phyloP scores from a whole-genome alignment of 345 rosid species.

The Erucastrum elatum region DNA sequence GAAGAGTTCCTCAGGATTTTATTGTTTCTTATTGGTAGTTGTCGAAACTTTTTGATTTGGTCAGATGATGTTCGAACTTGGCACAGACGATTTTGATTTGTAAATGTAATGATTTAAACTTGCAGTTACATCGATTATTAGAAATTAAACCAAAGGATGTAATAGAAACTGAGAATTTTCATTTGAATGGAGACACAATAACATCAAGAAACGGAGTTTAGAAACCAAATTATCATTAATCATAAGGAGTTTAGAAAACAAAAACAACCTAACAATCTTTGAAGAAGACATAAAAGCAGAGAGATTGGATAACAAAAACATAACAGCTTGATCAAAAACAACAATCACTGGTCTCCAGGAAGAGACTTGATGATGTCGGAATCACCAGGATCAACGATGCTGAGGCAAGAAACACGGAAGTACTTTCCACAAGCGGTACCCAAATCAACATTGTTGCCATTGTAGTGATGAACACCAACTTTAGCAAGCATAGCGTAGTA shows the following conservation, averaged over 20 bases:
- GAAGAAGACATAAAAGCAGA: conserved; percentile 11
- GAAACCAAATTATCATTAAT: not conserved
- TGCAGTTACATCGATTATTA: not conserved
- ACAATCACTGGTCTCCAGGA: conserved; percentile 44
- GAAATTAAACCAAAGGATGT: not conserved
- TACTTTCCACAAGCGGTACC: conserved; percentile 86
- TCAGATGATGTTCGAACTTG: too few relatives aligned
- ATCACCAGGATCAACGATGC: conserved; percentile 73
- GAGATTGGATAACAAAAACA: not conserved
- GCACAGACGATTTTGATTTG: too few relatives aligned
- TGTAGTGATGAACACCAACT: conserved; percentile 41
- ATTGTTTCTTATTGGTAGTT: not conserved
- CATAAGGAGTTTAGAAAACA: not conserved
- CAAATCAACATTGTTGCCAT: conserved; percentile 64
- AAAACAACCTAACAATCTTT: not conserved
- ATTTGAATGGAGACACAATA: too few relatives aligned
- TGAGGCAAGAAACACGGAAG: conserved; percentile 75
- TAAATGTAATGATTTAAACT: too few relatives aligned
- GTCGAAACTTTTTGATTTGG: not conserved
- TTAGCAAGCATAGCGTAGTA: conserved; percentile 46
- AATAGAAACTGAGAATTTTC: not conserved
- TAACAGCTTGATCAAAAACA: not conserved
- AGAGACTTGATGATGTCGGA: conserved; percentile 76
- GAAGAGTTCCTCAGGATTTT: not conserved
- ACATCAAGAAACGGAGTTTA: not conserved